These are phyloP conservation scores for Tulasnella sp. DNA, from an alignment of 768 basidiomycete genomes.

Conservation along the genomic window DNA sequence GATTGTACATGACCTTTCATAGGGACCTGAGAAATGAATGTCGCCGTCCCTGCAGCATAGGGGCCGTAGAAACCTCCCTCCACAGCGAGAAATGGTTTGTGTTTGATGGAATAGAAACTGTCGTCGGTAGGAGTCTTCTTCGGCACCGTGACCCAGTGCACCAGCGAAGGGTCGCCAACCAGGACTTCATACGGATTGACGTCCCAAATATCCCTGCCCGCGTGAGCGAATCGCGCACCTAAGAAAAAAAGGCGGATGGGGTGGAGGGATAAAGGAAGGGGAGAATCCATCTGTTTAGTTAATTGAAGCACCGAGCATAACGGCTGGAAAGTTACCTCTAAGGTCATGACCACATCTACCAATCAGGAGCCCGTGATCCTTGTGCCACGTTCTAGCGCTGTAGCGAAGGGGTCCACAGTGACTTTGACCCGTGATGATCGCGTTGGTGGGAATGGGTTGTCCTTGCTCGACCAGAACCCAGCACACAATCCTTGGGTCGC, in stretches of 20 bases:
- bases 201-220: not conserved
- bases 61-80: not conserved
- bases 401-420: not conserved
- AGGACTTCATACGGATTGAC: not conserved
- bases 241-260: not conserved
- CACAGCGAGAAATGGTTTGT: not conserved
- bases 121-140: not conserved
- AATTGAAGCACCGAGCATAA: not conserved
- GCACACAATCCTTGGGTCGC: not conserved
- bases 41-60: not conserved
- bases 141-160: not conserved
- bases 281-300: not conserved
- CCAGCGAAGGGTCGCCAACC: not conserved
- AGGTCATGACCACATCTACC: not conserved
- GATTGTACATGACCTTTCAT: not conserved
- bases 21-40: not conserved
- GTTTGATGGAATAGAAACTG: not conserved
- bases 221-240: not conserved
- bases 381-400: not conserved
- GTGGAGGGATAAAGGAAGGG: not conserved
- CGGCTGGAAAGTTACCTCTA: not conserved
- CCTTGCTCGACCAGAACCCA: not conserved
- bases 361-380: not conserved
- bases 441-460: not conserved
- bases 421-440: not conserved